phyloP scores from a whole-genome alignment of 176 grass and related monocot species.

The Neostapfia colusana region DNA sequence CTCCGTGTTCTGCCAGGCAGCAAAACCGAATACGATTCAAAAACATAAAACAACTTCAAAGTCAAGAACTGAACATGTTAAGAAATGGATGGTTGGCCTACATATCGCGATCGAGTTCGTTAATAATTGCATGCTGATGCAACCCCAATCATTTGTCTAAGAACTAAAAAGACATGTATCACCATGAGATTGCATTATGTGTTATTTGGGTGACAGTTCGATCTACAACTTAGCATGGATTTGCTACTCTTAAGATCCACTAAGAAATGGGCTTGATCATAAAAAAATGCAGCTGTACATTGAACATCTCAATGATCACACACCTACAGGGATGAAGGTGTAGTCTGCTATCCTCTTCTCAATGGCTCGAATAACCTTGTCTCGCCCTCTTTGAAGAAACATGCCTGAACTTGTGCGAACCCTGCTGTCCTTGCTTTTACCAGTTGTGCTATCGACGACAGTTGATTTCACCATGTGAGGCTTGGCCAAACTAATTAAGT shows the following conservation, averaged over 20 bases:
- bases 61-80: background rate
- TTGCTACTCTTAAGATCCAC: background rate
- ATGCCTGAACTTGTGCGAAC: conserved; percentile 95
- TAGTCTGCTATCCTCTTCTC: conserved; percentile 98
- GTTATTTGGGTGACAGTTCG: background rate
- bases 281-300: background rate
- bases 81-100: background rate
- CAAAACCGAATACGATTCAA: background rate
- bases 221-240: background rate
- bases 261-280: background rate
- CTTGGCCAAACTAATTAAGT: conserved; percentile 76
- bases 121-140: background rate
- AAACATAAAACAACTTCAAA: background rate
- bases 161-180: background rate
- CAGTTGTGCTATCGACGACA: conserved; percentile 81
- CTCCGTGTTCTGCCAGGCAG: conserved; percentile 62
- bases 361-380: conserved; percentile 76
- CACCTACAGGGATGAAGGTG: conserved; percentile 85
- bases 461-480: conserved; percentile 92
- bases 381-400: conserved; percentile 74
- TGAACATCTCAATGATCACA: background rate
- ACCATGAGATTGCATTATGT: background rate
- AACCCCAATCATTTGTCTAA: background rate
- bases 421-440: conserved; percentile 94
- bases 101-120: background rate